phyloP scores from a whole-genome alignment of 805 yeast species.

The Pichia ethanolica region DNA sequence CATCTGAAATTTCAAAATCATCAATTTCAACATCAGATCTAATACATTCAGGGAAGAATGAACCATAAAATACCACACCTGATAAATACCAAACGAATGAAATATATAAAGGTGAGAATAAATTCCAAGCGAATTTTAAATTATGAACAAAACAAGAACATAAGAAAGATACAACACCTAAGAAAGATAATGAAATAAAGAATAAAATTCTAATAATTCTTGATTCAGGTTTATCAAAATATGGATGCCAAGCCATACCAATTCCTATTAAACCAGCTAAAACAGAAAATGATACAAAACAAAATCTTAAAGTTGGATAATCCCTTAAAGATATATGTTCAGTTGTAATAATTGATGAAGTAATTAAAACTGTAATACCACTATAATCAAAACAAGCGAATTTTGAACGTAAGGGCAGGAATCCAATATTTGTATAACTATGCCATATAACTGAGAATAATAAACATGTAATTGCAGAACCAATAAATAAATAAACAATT shows the following conservation, averaged over 20 bases:
- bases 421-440: slow-evolving; percentile 75
- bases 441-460: slow-evolving; percentile 84
- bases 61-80: slow-evolving; percentile 85
- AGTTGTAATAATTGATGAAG: slow-evolving; percentile 80
- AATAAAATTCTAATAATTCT: slow-evolving; percentile 73
- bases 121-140: slow-evolving; percentile 38
- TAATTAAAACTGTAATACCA: slow-evolving; percentile 84
- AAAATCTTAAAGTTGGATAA: slow-evolving; percentile 38
- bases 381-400: slow-evolving; percentile 94
- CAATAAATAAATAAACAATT: slow-evolving; percentile 55
- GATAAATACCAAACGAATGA: slow-evolving; percentile 66
- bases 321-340: slow-evolving; percentile 73
- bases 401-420: slow-evolving; percentile 50
- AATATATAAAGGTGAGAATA: slow-evolving; percentile 63
- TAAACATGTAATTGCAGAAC: slow-evolving; percentile 71
- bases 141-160: slow-evolving; percentile 53
- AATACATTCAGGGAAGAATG: slow-evolving; percentile 84
- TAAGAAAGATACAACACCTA: slow-evolving; percentile 64
- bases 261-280: slow-evolving; percentile 68
- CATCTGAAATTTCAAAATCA: slow-evolving; percentile 30
- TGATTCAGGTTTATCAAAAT: slow-evolving; percentile 81
- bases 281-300: slow-evolving; percentile 54
- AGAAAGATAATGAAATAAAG: slow-evolving; percentile 66
- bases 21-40: slow-evolving; percentile 60
- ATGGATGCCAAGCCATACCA: slow-evolving; percentile 83